Evolutionary conservation across 2,329 filamentous ascomycete species (phyloP).

Genomic region (Calycina marina): DNA sequence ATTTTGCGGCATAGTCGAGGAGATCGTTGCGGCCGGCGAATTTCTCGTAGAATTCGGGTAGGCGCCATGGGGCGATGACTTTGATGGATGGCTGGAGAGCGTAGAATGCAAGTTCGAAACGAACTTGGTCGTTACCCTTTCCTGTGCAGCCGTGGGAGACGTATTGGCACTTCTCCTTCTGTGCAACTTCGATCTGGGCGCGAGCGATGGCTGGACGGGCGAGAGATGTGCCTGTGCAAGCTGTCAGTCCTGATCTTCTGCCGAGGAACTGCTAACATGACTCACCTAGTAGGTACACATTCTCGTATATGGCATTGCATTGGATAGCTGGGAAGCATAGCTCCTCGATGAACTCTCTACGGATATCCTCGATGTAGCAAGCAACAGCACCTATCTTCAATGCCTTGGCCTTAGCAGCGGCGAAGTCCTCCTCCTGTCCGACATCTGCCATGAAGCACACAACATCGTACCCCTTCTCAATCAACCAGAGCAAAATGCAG

Average conservation of each 20-base stretch:
- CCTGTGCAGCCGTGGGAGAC: constrained; percentile 43
- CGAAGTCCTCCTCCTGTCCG: constrained; percentile 64
- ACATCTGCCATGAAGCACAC: constrained; percentile 49
- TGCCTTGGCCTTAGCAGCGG: constrained; percentile 59
- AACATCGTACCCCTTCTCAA: constrained; percentile 34
- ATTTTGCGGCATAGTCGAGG: constrained; percentile 52
- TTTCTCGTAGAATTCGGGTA: constrained; percentile 53
- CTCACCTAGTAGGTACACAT: constrained; percentile 42
- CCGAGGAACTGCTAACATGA: background rate
- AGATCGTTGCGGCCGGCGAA: constrained; percentile 62
- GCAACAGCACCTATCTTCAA: constrained; percentile 26
- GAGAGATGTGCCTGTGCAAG: constrained; percentile 46
- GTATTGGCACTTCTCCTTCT: constrained; percentile 37
- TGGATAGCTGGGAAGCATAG: constrained; percentile 62
- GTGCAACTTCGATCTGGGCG: constrained; percentile 47
- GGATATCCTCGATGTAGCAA: constrained; percentile 42
- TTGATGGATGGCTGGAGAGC: constrained; percentile 49
- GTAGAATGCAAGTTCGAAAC: constrained; percentile 49
- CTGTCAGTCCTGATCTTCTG: no score
- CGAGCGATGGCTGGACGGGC: constrained; percentile 58
- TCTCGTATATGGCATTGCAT: constrained; percentile 58
- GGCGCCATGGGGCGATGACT: constrained; percentile 62
- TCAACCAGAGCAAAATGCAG: constrained; percentile 29
- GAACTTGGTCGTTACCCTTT: constrained; percentile 52
- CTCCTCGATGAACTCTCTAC: constrained; percentile 65